Percentiles rank a stretch among this genome's conserved stretches.
These are phyloP conservation scores for Gomphus bonarii DNA, from an alignment of 1,284 basidiomycete genomes.

Conservation along the genomic window DNA sequence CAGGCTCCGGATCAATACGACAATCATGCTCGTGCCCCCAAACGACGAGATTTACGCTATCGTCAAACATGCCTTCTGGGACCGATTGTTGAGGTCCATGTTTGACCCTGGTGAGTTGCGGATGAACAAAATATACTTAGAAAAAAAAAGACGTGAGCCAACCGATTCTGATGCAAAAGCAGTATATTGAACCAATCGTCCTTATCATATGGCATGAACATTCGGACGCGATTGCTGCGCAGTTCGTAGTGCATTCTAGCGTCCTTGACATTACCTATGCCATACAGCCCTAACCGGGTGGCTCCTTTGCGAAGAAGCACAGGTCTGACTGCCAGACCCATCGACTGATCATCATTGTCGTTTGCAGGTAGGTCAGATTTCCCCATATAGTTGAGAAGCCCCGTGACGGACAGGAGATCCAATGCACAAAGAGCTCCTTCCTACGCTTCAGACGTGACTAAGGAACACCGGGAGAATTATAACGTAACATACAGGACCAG, in stretches of 20 bases:
- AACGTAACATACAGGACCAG: constrained; percentile 60
- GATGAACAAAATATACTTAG: background rate
- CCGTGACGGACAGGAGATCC: constrained; percentile 89
- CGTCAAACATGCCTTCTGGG: constrained; percentile 95
- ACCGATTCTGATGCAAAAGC: constrained; percentile 95
- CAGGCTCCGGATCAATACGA: constrained; percentile 80
- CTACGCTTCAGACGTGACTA: constrained; percentile 28
- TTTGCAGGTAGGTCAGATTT: constrained; percentile 66
- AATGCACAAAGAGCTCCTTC: constrained; percentile 93
- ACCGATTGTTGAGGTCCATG: constrained; percentile 90
- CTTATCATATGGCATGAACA: constrained; percentile 91
- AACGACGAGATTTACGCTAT: constrained; percentile 86
- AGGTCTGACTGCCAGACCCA: constrained; percentile 82
- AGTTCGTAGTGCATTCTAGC: constrained; percentile 94
- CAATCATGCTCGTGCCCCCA: constrained; percentile 99
- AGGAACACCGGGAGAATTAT: constrained; percentile 1
- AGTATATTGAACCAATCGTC: constrained; percentile 94
- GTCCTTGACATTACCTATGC: constrained; percentile 95
- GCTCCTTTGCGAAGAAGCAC: constrained; percentile 85
- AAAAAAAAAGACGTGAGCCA: constrained; percentile 17
- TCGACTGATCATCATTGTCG: constrained; percentile 54
- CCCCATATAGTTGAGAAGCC: constrained; percentile 96
- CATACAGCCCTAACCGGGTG: constrained; percentile 84
- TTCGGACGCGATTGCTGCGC: constrained; percentile 84
- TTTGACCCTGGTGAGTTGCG: constrained; percentile 55